Conservation (phyloP, 1,284 basidiomycete genomes). For the Tilletia indica region DNA sequence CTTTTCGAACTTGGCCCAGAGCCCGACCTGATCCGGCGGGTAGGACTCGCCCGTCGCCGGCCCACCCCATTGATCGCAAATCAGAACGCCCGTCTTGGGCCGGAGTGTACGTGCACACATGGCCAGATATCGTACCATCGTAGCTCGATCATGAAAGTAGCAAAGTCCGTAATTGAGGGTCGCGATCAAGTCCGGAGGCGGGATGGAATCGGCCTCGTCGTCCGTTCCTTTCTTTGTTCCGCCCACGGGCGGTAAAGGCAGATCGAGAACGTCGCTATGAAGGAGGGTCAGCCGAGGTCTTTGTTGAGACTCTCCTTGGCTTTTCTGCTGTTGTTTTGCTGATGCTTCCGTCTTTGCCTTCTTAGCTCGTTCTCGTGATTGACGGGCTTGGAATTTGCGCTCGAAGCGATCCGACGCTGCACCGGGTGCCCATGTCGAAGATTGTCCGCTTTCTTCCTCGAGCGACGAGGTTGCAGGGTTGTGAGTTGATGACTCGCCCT, state of each 20-base stretch:
- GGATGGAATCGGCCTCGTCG: not conserved
- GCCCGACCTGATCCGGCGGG: constrained; percentile 22
- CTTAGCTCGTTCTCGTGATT: constrained; percentile 19
- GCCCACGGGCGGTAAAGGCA: constrained; percentile 31
- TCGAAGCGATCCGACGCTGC: constrained; percentile 35
- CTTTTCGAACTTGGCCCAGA: constrained; percentile 23
- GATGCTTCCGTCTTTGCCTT: not conserved
- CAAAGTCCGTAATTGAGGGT: constrained; percentile 48
- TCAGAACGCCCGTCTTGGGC: constrained; percentile 38
- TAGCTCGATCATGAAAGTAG: constrained; percentile 43
- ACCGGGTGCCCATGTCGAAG: constrained; percentile 10
- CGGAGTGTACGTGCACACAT: constrained; percentile 31
- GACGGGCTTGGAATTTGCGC: constrained; percentile 27
- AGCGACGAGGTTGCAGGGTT: not conserved
- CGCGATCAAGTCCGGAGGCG: constrained; percentile 37
- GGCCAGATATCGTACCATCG: constrained; percentile 34
- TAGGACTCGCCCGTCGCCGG: constrained; percentile 36
- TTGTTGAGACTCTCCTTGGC: not conserved
- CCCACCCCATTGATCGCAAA: constrained; percentile 47
- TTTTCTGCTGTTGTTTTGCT: not conserved
- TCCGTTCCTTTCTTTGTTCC: constrained; percentile 19
- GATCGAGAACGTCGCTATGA: constrained; percentile 42
- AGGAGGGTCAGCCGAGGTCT: constrained; percentile 30
- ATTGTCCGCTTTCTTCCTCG: not conserved
- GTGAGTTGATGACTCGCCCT: not conserved